These are phyloP conservation scores for Leccinum obscurum DNA, from an alignment of 768 basidiomycete species.

Conservation along the genomic window DNA sequence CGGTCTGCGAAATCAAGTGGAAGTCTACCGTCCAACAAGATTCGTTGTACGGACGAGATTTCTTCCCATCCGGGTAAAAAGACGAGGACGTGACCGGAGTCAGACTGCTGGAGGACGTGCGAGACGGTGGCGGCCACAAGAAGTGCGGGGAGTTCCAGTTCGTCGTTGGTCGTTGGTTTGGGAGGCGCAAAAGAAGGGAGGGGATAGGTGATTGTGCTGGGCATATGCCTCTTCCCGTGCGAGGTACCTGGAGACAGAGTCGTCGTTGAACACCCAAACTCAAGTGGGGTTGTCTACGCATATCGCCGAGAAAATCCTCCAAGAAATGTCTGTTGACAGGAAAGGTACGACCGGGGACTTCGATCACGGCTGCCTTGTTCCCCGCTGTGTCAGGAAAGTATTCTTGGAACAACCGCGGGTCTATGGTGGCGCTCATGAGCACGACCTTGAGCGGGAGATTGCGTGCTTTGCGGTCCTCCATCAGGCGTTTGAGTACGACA, in stretches of 20 bases:
- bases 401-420: slow-evolving; percentile 82
- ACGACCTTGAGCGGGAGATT: slow-evolving; percentile 79
- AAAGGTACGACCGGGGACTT: slow-evolving; percentile 89
- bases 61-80: slow-evolving; percentile 96
- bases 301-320: slow-evolving; percentile 66
- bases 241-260: slow-evolving; percentile 70
- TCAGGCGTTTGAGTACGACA: slow-evolving; percentile 82
- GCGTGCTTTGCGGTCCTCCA: slow-evolving; percentile 69
- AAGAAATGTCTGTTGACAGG: slow-evolving; percentile 82
- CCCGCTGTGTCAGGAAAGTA: slow-evolving; percentile 76
- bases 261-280: slow-evolving; percentile 70
- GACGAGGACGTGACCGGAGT: slow-evolving; percentile 85
- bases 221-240: slow-evolving; percentile 49
- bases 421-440: slow-evolving; percentile 96
- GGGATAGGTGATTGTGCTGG: slow-evolving; percentile 1
- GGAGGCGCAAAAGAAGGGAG: slow-evolving; percentile 9
- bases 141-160: slow-evolving; percentile 77
- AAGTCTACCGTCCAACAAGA: slow-evolving; percentile 52
- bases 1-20: slow-evolving; percentile 62
- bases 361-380: slow-evolving; percentile 64
- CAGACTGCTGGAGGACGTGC: slow-evolving; percentile 69
- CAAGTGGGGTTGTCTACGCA: slow-evolving; percentile 41
- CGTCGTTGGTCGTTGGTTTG: slow-evolving; percentile 38
- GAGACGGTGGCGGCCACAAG: slow-evolving; percentile 81
- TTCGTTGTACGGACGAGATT: slow-evolving; percentile 69